Conservation (phyloP, 176 grass and related monocot genomes). For the Secale cereale region DNA sequence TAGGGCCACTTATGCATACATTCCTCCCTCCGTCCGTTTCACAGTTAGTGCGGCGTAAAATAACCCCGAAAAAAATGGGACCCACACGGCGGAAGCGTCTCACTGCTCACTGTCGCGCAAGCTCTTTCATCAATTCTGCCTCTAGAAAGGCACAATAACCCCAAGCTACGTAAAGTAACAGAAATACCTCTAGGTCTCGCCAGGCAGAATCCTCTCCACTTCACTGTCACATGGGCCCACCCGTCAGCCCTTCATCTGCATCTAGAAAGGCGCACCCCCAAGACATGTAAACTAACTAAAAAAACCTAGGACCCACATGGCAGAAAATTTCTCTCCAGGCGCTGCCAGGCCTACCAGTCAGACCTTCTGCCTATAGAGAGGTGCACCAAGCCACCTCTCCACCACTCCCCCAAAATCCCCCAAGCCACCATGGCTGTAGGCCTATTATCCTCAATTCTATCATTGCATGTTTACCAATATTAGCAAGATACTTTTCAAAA, state of each 20-base stretch:
- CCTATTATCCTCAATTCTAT: neutral
- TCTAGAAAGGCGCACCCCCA: neutral
- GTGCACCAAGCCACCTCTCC: neutral
- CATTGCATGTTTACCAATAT: neutral
- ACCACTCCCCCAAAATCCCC: neutral
- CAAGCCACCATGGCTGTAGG: neutral
- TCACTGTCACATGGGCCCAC: neutral
- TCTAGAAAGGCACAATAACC: neutral
- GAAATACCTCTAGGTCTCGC: neutral
- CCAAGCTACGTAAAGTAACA: neutral
- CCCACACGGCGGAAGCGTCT: neutral
- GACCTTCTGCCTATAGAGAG: neutral
- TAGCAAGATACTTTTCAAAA: neutral
- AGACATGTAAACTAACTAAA: neutral
- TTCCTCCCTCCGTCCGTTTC: neutral
- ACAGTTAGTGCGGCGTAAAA: neutral
- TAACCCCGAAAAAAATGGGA: neutral
- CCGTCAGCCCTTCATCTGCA: neutral
- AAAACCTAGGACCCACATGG: neutral
- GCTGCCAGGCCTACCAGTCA: neutral
- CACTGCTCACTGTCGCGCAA: neutral
- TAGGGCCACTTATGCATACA: neutral
- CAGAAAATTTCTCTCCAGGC: neutral
- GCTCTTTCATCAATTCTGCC: neutral
- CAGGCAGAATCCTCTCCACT: neutral